phyloP scores from a whole-genome alignment of 306 rosid species.

The Fragaria vesca region DNA sequence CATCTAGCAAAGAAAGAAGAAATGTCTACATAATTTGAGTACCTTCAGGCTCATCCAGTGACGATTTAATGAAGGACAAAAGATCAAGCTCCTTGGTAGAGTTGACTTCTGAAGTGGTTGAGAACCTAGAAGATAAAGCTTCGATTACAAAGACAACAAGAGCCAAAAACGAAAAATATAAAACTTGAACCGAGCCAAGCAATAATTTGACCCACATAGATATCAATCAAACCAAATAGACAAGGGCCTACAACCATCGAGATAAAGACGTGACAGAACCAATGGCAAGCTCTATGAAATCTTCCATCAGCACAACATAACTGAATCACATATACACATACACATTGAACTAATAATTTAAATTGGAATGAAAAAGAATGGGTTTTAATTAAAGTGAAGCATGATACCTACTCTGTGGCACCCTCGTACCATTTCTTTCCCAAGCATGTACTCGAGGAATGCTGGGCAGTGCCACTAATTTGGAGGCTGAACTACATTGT shows the following conservation, averaged over 20 bases:
- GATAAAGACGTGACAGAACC: background rate
- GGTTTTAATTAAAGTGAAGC: conserved; percentile 35
- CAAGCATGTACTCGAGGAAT: conserved; percentile 19
- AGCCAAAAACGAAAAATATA: background rate
- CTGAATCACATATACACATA: background rate
- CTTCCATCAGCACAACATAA: background rate
- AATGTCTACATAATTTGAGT: conserved; percentile 24
- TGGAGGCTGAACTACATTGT: conserved; percentile 27
- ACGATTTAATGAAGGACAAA: conserved; percentile 62
- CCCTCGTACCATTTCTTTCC: conserved; percentile 25
- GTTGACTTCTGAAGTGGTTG: conserved; percentile 48
- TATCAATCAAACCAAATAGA: background rate
- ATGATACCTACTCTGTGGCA: conserved; percentile 29
- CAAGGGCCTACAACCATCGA: background rate
- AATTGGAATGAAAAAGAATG: conserved; percentile 11
- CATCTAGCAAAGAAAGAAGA: background rate
- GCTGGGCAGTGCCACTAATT: conserved; percentile 15
- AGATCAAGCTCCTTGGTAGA: conserved; percentile 39
- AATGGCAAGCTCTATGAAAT: background rate
- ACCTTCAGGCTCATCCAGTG: conserved; percentile 69
- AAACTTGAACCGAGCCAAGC: background rate
- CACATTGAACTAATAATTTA: background rate
- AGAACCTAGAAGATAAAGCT: conserved; percentile 53
- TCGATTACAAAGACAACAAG: conserved; percentile 16
- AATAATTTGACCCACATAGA: conserved; percentile 3